Evolutionary conservation across 2,329 filamentous ascomycete genomes (phyloP), one percentile per base, ranked within the genome.

Genomic region (Alternaria viburni): DNA sequence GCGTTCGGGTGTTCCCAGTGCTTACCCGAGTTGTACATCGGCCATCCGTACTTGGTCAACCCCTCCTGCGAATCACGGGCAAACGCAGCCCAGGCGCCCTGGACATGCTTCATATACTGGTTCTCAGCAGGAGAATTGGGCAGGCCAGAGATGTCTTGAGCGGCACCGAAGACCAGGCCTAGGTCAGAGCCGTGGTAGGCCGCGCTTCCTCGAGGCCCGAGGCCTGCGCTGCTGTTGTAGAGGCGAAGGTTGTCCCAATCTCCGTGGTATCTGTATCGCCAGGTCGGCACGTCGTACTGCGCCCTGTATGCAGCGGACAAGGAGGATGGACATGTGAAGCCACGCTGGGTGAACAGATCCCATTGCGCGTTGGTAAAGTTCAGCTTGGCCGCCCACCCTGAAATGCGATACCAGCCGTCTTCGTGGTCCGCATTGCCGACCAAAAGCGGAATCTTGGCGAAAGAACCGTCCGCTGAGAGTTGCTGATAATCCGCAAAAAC

Each of bases 141-240:
- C 13, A 74, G 47, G 21, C 75, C 65, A 50, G 72, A 68, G 25
- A 77, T 67, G 45, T 76, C 62, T 41, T 59, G 52, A 54, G 74
- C 59, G 59, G 74, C 74, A n/a, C 78, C 78, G 54, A 80, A 80
- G 9, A 81, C 62, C 61, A 78, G 70, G 28, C 71, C 71, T 12
- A 81, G 66, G 49, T 81, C 80, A 19, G 73, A 70, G 7, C 72
- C 76, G 49, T 81, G 80, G 55, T 80, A 81, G 12, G 79, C 76
- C 4, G 73, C 77, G 56, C 77, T 74, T 54, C 78, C 77, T 47
- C 57, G 67, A 13, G 69, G 60, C 6, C 68, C 65, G 11, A 75
- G 65, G 13, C 73, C 71, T 30, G 70, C 71, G 56, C 60, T 70
- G 19, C 67, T 51, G 21, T 77, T 76, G 43, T 76, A 76, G 4